A percentile compares a stretch with the other conserved stretches of the same genome.
Conservation (phyloP, 106 monocot species). For the Narthecium ossifragum region DNA sequence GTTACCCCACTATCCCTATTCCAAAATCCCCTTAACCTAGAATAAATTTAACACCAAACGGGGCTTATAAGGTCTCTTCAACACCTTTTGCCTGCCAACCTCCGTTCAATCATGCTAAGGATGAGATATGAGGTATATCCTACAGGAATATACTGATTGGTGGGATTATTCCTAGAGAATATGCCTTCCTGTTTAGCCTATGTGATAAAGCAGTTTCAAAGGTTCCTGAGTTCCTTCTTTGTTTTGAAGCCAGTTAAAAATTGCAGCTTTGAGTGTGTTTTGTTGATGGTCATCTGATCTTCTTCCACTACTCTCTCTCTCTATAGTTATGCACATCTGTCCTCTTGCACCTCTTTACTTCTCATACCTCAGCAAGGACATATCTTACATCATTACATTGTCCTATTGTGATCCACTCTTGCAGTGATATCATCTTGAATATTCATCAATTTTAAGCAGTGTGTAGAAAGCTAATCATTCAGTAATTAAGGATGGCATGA, state of each 20-base stretch:
- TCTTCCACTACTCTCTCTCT: neutral
- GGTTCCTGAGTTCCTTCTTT: neutral
- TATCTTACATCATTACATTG: too few relatives aligned
- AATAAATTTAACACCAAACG: too few relatives aligned
- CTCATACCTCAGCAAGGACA: too few relatives aligned
- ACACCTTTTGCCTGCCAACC: neutral
- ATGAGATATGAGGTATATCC: slow-evolving; percentile 4
- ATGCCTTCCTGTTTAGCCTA: neutral
- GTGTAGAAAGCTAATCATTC: too few relatives aligned
- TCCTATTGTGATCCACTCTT: too few relatives aligned
- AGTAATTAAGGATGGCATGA: too few relatives aligned
- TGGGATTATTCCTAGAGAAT: slow-evolving; percentile 16
- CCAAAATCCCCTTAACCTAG: too few relatives aligned
- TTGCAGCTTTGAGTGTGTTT: slow-evolving; percentile 17
- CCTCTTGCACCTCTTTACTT: neutral
- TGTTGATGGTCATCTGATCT: slow-evolving; percentile 20
- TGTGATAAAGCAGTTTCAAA: neutral
- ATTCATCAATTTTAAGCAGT: too few relatives aligned
- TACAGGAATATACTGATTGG: slow-evolving; percentile 14
- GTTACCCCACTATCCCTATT: too few relatives aligned
- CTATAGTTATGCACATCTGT: neutral
- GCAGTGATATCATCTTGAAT: too few relatives aligned
- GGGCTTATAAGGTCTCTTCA: too few relatives aligned
- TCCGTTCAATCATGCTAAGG: neutral
- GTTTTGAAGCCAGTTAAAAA: neutral